These are phyloP conservation scores for Xylaria castorea DNA, from an alignment of 495 filamentous ascomycete species.

Conservation along the genomic window DNA sequence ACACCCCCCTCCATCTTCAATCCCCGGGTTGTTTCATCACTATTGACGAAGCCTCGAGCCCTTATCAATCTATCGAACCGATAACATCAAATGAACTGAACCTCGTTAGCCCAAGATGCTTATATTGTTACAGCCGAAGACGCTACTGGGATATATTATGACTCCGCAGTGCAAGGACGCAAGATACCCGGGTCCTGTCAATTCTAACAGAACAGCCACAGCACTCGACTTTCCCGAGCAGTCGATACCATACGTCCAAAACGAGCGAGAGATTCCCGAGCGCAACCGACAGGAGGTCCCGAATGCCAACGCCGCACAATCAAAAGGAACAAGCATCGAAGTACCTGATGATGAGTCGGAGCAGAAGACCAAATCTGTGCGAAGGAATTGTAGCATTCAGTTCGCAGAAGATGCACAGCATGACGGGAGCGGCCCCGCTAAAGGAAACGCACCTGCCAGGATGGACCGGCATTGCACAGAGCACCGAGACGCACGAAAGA, in stretches of 20 bases:
- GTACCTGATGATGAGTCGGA: not conserved
- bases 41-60: not conserved
- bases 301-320: not conserved
- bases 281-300: not conserved
- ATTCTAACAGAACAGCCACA: not conserved
- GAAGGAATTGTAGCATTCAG: not conserved
- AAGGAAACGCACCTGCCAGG: not conserved
- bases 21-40: not conserved
- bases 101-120: not conserved
- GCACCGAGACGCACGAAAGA: not conserved
- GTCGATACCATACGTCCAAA: not conserved
- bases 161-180: not conserved
- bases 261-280: not conserved
- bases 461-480: not conserved
- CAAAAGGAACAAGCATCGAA: not conserved
- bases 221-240: not conserved
- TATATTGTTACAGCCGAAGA: not conserved
- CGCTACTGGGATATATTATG: not conserved
- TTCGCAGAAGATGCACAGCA: not conserved
- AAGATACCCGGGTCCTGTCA: not conserved
- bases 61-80: not conserved
- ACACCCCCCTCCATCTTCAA: not conserved
- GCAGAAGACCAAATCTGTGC: not conserved
- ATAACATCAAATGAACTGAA: not conserved
- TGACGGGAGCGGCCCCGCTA: not conserved